Conservation (phyloP, 768 basidiomycete species). For the Mycena floridula region DNA sequence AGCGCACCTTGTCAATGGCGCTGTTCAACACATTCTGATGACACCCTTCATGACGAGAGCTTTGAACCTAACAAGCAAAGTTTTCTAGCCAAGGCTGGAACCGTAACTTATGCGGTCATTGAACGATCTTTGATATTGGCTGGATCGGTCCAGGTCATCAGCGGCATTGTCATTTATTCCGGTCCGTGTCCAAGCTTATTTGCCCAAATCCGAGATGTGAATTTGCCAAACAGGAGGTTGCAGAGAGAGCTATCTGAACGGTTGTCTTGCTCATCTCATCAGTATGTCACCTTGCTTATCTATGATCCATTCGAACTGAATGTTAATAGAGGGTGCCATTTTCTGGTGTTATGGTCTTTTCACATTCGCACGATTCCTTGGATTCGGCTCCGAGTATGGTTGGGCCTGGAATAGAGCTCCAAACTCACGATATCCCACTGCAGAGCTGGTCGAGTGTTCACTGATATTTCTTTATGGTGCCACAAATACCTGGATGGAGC, state of each 20-base stretch:
- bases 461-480: slow-evolving; percentile 86
- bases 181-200: slow-evolving; percentile 28
- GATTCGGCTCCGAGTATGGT: slow-evolving; percentile 77
- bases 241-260: slow-evolving; percentile 70
- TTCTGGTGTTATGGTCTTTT: slow-evolving; percentile 90
- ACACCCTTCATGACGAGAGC: slow-evolving; percentile 45
- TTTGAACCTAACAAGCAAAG: slow-evolving; percentile 9
- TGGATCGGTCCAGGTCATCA: slow-evolving; percentile 58
- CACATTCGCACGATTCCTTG: slow-evolving; percentile 92
- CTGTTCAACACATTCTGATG: slow-evolving; percentile 53
- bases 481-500: slow-evolving; percentile 96
- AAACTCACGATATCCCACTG: slow-evolving; percentile 42
- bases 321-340: slow-evolving; percentile 69
- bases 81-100: slow-evolving; percentile 34
- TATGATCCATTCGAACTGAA: slow-evolving; percentile 1
- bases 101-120: slow-evolving; percentile 41
- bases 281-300: slow-evolving; percentile 42
- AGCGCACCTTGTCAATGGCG: slow-evolving; percentile 39
- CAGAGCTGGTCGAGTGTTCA: slow-evolving; percentile 72
- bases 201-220: background rate
- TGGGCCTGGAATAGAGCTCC: slow-evolving; percentile 93
- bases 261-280: slow-evolving; percentile 87
- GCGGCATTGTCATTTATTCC: slow-evolving; percentile 77
- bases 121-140: slow-evolving; percentile 67
- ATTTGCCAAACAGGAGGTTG: slow-evolving; percentile 53